Evolutionary conservation across 2,329 filamentous ascomycete genomes (phyloP), one percentile per base, ranked within the genome.

Genomic region (Stylonectria norvegica): DNA sequence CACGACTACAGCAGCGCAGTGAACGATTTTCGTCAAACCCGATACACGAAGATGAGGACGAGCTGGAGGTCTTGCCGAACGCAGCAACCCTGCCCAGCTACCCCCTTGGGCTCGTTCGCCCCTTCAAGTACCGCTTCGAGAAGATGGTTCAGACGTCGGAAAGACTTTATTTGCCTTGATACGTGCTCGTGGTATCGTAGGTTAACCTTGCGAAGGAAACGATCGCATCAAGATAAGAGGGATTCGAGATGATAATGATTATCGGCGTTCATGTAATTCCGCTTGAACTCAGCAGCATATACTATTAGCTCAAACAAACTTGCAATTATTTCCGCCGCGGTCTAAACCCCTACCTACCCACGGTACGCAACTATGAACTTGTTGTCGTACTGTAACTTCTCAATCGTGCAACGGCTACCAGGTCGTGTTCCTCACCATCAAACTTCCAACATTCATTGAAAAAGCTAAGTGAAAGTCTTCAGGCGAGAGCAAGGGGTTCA

Each of bases 391-490:
- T 7, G 7, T 25, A 25, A 25, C 22, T 25, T n/a, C n/a, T n/a
- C n/a, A n/a, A n/a, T 25, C 22, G 7, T 25, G 22, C 7, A 12
- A 25, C 22, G 7, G 7, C 22, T 7, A 14, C 30, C 33, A 40
- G 28, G 36, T 20, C 34, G 76, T 91, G 83, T 90, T 48, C 74
- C 85, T 89, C 81, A 79, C 81, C 84, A 84, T 90, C 85, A 91
- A 90, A 90, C 84, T 80, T 75, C 74, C 75, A 75, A 67, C 74
- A n/a, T 68, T 83, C 83, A 88, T 75, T 47, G 71, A 71, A 61
- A 65, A 59, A 64, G 63, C 78, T 79, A 72, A 69, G 72, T 63
- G 78, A 78, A 80, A 83, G 82, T 91, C 86, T 91, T 87, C 85
- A 81, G 83, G 83, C 73, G 73, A 89, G 85, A 76, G 67, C 68